Evolutionary conservation across 192 early-diverging fungal species (phyloP).

Genomic region (Coemansia sp.): DNA sequence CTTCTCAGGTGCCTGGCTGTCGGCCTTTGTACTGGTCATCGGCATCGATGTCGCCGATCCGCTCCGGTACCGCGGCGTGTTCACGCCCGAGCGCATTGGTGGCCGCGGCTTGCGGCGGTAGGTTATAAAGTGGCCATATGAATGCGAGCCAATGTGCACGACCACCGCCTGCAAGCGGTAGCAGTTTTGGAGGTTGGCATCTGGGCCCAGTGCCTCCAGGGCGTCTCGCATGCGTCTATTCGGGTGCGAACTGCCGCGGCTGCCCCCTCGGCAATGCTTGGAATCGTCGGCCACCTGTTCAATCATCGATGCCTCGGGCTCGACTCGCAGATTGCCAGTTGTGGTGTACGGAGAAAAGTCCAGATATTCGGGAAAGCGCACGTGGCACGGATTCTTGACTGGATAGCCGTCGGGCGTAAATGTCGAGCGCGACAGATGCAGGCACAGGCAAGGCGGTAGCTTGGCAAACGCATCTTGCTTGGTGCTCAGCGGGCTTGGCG

Average conservation of each 20-base stretch:
- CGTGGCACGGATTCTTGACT: conserved; percentile 77
- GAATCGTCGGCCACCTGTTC: conserved; percentile 2
- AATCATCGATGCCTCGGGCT: conserved; percentile 57
- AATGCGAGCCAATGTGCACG: conserved; percentile 86
- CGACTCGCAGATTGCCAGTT: conserved; percentile 52
- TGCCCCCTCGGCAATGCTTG: neutral
- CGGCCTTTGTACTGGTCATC: neutral
- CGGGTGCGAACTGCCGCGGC: neutral
- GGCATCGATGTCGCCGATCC: conserved; percentile 25
- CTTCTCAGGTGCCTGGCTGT: conserved; percentile 14
- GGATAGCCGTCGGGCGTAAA: conserved; percentile 66
- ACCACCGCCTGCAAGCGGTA: conserved; percentile 82
- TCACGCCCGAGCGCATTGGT: conserved; percentile 41
- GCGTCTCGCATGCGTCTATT: conserved; percentile 31
- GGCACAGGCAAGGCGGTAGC: conserved; percentile 70
- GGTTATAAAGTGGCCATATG: conserved; percentile 92
- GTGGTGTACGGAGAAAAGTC: conserved; percentile 71
- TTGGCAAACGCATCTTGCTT: conserved; percentile 81
- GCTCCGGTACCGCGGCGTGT: conserved; percentile 45
- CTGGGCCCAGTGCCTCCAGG: conserved; percentile 27
- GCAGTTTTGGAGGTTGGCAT: conserved; percentile 38
- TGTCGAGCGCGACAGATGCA: conserved; percentile 81
- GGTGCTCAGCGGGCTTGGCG: conserved; percentile 52
- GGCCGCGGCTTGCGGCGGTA: conserved; percentile 61
- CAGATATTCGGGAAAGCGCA: conserved; percentile 75